phyloP scores from a whole-genome alignment of 2,329 filamentous ascomycete genomes.

The Pleurostoma richardsiae region DNA sequence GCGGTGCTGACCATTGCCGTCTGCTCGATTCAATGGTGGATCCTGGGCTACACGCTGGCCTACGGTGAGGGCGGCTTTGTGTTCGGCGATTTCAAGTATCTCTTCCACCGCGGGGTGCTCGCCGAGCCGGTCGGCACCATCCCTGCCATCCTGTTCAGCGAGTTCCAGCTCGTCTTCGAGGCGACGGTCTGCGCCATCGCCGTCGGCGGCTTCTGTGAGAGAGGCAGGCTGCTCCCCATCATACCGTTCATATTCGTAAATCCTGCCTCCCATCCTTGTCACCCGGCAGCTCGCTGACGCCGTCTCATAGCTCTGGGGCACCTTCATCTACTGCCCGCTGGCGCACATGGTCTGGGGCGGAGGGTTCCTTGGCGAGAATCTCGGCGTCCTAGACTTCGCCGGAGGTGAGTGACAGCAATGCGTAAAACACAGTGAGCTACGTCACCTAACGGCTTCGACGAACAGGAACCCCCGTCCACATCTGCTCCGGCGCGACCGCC shows the following conservation, averaged over 20 bases:
- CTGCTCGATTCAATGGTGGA: slow-evolving; percentile 46
- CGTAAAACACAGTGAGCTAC: background rate
- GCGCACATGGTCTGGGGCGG: slow-evolving; percentile 44
- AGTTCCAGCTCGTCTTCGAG: slow-evolving; percentile 44
- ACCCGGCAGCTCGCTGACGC: background rate
- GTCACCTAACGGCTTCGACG: background rate
- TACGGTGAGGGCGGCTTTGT: slow-evolving; percentile 39
- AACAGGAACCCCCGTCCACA: slow-evolving; percentile 32
- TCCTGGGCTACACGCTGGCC: slow-evolving; percentile 41
- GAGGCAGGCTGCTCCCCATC: slow-evolving; percentile 37
- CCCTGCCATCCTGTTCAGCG: slow-evolving; percentile 43
- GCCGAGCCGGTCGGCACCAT: slow-evolving; percentile 42
- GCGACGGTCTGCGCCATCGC: slow-evolving; percentile 46
- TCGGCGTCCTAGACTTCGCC: slow-evolving; percentile 41
- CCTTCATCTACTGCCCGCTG: slow-evolving; percentile 39
- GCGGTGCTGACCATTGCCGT: slow-evolving; percentile 38
- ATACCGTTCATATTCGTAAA: slow-evolving; percentile 39
- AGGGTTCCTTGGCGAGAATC: slow-evolving; percentile 32
- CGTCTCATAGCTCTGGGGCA: slow-evolving; percentile 35
- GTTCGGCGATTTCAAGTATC: slow-evolving; percentile 37
- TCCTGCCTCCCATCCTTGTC: background rate
- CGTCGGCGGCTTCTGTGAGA: slow-evolving; percentile 41
- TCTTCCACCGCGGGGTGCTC: slow-evolving; percentile 38
- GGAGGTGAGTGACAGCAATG: slow-evolving; percentile 16
- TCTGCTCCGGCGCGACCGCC: slow-evolving; percentile 36